Conservation (phyloP, 2,329 filamentous ascomycete species). For the Sporothrix protearum region DNA sequence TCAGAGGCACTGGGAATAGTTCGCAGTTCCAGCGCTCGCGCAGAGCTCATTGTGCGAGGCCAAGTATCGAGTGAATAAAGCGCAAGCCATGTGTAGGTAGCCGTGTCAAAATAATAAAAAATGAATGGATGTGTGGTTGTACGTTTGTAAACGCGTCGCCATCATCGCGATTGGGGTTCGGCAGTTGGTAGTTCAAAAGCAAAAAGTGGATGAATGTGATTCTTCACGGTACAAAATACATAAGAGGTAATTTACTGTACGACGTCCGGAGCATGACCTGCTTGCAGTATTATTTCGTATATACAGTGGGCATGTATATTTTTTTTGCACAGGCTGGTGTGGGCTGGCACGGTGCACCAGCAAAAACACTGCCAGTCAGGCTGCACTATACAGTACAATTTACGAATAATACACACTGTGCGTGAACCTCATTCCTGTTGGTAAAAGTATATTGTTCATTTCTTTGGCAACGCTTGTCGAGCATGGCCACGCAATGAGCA, state of each 20-base stretch:
- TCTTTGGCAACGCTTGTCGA: too few species aligned
- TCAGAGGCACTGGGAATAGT: background rate
- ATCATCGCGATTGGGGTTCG: background rate
- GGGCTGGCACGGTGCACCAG: background rate
- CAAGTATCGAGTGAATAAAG: background rate
- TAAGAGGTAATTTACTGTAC: too few species aligned
- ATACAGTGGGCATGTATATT: background rate
- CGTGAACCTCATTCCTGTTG: background rate
- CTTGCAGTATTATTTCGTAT: background rate
- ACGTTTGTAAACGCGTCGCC: background rate
- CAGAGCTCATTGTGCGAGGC: conserved; percentile 10
- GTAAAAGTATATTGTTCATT: too few species aligned
- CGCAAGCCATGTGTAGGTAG: background rate
- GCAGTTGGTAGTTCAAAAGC: background rate
- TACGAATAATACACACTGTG: background rate
- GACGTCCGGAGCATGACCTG: background rate
- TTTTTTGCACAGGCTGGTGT: background rate
- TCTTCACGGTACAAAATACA: too few species aligned
- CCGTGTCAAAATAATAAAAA: background rate
- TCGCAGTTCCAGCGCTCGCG: background rate
- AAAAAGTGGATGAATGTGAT: background rate
- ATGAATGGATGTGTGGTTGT: background rate
- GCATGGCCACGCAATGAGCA: too few species aligned
- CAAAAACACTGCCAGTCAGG: background rate
- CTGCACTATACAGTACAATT: background rate